These are phyloP conservation scores for Jamesozyma rosinii DNA, from an alignment of 805 yeast species.

Conservation along the genomic window DNA sequence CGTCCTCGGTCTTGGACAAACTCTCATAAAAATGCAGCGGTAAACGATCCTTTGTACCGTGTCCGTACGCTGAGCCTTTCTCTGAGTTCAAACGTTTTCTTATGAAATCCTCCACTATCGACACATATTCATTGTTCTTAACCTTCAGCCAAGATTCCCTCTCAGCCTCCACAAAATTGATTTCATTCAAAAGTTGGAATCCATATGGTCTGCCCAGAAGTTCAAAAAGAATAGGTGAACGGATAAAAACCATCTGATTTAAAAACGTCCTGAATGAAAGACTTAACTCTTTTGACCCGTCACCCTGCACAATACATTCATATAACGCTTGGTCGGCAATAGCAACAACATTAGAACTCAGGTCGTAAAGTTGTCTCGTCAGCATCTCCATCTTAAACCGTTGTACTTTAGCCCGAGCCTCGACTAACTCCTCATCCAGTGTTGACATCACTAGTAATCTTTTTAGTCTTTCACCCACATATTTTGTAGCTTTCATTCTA, in stretches of 20 bases:
- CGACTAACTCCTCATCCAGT: background rate
- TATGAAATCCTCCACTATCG: conserved; percentile 38
- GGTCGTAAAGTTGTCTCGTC: conserved; percentile 63
- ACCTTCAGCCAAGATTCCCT: conserved; percentile 56
- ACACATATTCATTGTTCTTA: conserved; percentile 39
- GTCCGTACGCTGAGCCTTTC: background rate
- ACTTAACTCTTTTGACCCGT: conserved; percentile 21
- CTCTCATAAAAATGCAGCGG: conserved; percentile 75
- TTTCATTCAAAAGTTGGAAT: conserved; percentile 49
- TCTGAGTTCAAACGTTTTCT: background rate
- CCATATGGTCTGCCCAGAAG: conserved; percentile 63
- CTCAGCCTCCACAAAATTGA: conserved; percentile 54
- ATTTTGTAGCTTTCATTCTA: conserved; percentile 48
- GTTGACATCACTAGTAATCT: conserved; percentile 4
- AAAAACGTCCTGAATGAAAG: conserved; percentile 23
- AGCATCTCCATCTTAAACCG: conserved; percentile 36
- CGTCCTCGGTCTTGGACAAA: conserved; percentile 72
- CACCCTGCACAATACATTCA: conserved; percentile 39
- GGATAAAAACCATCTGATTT: conserved; percentile 40
- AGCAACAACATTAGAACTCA: conserved; percentile 44
- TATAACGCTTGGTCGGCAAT: conserved; percentile 48
- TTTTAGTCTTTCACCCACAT: conserved; percentile 32
- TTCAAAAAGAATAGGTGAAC: conserved; percentile 50
- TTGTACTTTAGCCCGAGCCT: conserved; percentile 4
- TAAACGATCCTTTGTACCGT: conserved; percentile 15